These are phyloP conservation scores for Colletotrichum horii DNA, from an alignment of 2,329 filamentous ascomycete genomes.

Conservation along the genomic window DNA sequence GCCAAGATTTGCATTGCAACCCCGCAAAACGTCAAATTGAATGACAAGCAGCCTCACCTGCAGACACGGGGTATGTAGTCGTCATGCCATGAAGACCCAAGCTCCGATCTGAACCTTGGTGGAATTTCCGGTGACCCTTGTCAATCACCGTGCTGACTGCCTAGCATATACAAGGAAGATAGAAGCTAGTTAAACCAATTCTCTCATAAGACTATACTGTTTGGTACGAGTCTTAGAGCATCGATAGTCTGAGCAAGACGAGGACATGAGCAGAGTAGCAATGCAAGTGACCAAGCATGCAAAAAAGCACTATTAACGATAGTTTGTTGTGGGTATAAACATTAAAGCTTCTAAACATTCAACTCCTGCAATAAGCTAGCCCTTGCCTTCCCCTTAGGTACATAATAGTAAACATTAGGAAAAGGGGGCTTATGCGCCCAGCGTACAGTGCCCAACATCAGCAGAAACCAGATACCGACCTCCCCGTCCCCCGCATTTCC, in stretches of 20 bases:
- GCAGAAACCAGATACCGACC: background rate
- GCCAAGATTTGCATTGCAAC: background rate
- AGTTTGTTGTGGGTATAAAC: background rate
- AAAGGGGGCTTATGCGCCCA: background rate
- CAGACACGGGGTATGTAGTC: background rate
- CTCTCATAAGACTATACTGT: no score
- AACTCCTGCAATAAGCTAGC: background rate
- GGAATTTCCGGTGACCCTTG: background rate
- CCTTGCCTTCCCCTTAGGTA: background rate
- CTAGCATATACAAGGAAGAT: no score
- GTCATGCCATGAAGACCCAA: background rate
- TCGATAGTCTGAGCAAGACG: no score
- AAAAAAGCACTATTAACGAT: background rate
- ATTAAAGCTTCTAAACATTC: background rate
- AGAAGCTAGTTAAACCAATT: accelerated
- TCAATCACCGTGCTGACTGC: background rate
- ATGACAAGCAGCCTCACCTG: background rate
- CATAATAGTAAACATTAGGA: background rate
- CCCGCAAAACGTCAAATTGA: background rate
- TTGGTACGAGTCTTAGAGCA: no score
- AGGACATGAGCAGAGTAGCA: no score
- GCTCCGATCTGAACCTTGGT: background rate
- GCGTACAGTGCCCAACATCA: background rate
- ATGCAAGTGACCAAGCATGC: accelerated
- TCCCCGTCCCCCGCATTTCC: background rate